Evolutionary conservation across 306 rosid species (phyloP).

Genomic region (Begonia masoniana): DNA sequence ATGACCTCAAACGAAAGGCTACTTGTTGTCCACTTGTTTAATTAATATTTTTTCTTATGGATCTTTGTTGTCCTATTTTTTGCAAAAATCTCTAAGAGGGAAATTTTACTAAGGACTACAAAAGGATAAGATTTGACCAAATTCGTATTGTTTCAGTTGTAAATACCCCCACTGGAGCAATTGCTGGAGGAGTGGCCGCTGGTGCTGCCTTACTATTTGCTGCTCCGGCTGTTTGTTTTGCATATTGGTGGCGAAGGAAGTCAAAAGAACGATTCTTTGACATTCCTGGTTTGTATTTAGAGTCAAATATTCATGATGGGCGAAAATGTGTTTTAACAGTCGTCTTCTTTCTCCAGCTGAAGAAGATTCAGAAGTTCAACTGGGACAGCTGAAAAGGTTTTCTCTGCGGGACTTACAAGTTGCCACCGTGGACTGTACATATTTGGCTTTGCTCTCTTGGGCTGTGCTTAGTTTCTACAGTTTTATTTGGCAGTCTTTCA

Average conservation of each 20-base stretch:
- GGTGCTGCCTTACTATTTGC: constrained; percentile 17
- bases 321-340: background rate
- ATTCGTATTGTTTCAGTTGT: background rate
- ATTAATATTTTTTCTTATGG: too few species aligned
- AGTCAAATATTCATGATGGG: background rate
- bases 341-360: constrained; percentile 6
- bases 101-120: too few species aligned
- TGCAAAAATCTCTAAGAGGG: background rate
- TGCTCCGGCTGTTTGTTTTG: constrained; percentile 12
- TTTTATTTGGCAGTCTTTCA: background rate
- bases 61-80: background rate
- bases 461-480: background rate
- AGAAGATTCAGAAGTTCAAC: constrained; percentile 10
- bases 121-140: background rate
- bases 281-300: constrained; percentile 10
- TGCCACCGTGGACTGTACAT: constrained; percentile 5
- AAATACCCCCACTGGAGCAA: constrained; percentile 14
- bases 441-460: background rate
- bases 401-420: constrained; percentile 12
- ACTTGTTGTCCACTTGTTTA: constrained; percentile 10
- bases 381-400: constrained; percentile 15
- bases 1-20: constrained; percentile 11
- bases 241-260: constrained; percentile 7
- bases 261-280: constrained; percentile 12
- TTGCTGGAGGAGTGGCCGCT: constrained; percentile 14